Percentiles rank a stretch among this genome's conserved stretches.
These are phyloP conservation scores for Cercospora brassicicola DNA, from an alignment of 2,329 filamentous ascomycete genomes.

Conservation along the genomic window DNA sequence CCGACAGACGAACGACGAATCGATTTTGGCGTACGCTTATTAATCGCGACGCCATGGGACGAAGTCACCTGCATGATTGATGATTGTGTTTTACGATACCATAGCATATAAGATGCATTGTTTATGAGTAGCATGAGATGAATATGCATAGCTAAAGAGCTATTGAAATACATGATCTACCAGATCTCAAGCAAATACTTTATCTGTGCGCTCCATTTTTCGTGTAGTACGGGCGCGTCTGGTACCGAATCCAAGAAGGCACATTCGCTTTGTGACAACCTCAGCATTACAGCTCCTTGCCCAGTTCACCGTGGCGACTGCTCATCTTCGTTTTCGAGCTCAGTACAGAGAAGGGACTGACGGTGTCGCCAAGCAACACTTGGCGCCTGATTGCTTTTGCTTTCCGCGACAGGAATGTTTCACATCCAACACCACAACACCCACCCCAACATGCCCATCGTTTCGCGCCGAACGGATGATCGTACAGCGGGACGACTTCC, in stretches of 20 bases:
- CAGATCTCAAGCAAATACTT: not conserved
- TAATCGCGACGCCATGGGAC: constrained; percentile 11
- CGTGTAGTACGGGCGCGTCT: not conserved
- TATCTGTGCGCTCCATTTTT: not conserved
- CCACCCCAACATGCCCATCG: not conserved
- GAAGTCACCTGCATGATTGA: not conserved
- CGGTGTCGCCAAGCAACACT: not conserved
- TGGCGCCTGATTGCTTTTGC: not conserved
- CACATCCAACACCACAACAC: not conserved
- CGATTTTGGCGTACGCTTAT: constrained; percentile 34
- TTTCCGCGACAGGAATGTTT: not conserved
- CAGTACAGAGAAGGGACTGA: too few species aligned
- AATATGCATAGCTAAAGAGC: not conserved
- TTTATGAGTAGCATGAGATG: not conserved
- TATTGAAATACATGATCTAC: not conserved
- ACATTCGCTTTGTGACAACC: too few species aligned
- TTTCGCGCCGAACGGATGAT: not conserved
- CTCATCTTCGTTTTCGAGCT: too few species aligned
- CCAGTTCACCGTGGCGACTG: too few species aligned
- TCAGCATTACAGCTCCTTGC: too few species aligned
- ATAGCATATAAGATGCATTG: not conserved
- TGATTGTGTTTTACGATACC: constrained; percentile 5
- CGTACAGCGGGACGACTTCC: not conserved
- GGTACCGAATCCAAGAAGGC: not conserved
- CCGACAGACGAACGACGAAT: constrained; percentile 34